These are phyloP conservation scores for Ceratocystis huliohia DNA, from an alignment of 2,329 filamentous ascomycete genomes.

Conservation along the genomic window DNA sequence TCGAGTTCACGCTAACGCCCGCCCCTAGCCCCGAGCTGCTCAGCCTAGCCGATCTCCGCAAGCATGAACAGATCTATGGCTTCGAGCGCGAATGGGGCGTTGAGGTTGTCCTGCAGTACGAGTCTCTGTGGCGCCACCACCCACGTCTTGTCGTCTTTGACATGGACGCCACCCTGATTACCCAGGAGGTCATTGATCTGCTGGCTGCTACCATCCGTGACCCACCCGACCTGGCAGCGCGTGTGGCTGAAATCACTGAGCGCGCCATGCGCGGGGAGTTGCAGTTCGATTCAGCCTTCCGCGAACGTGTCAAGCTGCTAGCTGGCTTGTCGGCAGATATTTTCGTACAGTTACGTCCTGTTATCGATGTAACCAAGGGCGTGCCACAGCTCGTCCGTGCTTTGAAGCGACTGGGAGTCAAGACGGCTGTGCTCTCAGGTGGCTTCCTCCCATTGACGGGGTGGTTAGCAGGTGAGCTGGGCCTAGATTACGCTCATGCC, in stretches of 20 bases:
- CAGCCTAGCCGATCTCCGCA: conserved; percentile 55
- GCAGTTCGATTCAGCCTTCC: conserved; percentile 76
- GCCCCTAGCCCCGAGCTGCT: conserved; percentile 50
- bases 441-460: conserved; percentile 81
- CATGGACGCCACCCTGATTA: conserved; percentile 96
- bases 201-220: conserved; percentile 66
- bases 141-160: conserved; percentile 89
- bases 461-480: conserved; percentile 70
- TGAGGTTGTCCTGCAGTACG: conserved; percentile 64
- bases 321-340: conserved; percentile 67
- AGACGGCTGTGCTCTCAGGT: conserved; percentile 80
- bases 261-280: conserved; percentile 93
- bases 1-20: conserved; percentile 52
- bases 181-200: conserved; percentile 95
- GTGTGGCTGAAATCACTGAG: conserved; percentile 79
- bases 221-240: conserved; percentile 57
- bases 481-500: conserved; percentile 76
- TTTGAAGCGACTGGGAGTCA: conserved; percentile 66
- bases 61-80: conserved; percentile 67
- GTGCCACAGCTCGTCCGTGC: conserved; percentile 61
- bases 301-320: conserved; percentile 66
- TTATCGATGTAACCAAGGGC: conserved; percentile 71
- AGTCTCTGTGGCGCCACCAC: conserved; percentile 61
- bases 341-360: conserved; percentile 61
- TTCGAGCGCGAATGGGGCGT: conserved; percentile 86